phyloP scores from a whole-genome alignment of 257 asterid species.

The Avicennia marina region DNA sequence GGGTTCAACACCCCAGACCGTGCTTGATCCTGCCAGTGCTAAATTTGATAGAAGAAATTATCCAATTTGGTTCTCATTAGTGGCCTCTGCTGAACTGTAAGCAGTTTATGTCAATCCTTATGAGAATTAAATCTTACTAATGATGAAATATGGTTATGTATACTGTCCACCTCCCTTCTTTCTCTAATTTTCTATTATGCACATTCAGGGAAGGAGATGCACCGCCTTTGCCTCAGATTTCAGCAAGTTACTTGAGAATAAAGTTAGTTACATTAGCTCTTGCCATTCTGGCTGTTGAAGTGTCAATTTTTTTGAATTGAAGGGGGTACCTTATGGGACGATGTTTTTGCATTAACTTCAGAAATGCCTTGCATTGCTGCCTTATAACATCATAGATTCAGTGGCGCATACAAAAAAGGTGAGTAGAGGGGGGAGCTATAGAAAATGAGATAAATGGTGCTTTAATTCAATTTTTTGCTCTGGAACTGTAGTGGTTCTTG shows the following conservation, averaged over 20 bases:
- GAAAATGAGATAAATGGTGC: slow-evolving; percentile 3
- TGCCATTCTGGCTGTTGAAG: slow-evolving; percentile 8
- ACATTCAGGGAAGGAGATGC: slow-evolving; percentile 66
- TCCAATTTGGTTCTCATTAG: slow-evolving; percentile 91
- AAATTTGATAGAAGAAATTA: slow-evolving; percentile 47
- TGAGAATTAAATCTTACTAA: slow-evolving; percentile 3
- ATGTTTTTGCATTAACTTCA: too few species aligned
- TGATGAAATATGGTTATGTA: slow-evolving; percentile 6
- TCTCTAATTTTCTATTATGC: slow-evolving; percentile 24
- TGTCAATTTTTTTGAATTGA: background rate
- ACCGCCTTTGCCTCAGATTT: slow-evolving; percentile 76
- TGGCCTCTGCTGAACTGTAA: slow-evolving; percentile 66
- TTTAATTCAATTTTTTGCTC: background rate
- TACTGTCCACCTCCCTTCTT: slow-evolving; percentile 7
- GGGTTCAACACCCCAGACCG: slow-evolving; percentile 63
- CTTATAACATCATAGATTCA: slow-evolving; percentile 5
- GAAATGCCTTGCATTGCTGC: background rate
- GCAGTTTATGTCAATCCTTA: slow-evolving; percentile 27
- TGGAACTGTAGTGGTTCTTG: background rate
- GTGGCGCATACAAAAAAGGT: background rate
- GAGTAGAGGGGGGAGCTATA: too few species aligned
- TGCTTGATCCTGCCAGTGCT: slow-evolving; percentile 58
- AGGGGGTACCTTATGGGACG: too few species aligned
- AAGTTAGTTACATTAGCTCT: slow-evolving; percentile 54
- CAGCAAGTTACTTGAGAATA: slow-evolving; percentile 88